Percentiles rank a stretch among this genome's conserved stretches.
These are phyloP conservation scores for Cystobasidium ongulense DNA, from an alignment of 768 basidiomycete species.

Conservation along the genomic window DNA sequence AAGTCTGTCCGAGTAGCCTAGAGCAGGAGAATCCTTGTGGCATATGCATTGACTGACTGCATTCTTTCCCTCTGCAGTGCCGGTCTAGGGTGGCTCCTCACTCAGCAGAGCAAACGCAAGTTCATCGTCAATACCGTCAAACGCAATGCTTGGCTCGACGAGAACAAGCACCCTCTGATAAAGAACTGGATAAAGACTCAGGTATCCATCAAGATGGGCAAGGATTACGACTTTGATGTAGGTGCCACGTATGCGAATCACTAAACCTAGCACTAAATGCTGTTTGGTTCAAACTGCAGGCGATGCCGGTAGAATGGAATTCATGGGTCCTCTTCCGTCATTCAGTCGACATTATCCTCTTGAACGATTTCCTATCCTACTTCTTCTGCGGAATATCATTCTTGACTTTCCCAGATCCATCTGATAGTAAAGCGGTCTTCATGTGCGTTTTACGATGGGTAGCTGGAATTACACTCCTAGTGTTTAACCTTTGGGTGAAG, in stretches of 20 bases:
- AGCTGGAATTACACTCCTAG: conserved; percentile 72
- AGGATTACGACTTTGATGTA: conserved; percentile 86
- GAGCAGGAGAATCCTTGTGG: no score
- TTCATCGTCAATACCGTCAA: conserved; percentile 83
- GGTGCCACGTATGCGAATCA: conserved; percentile 42
- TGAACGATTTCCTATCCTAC: conserved; percentile 93
- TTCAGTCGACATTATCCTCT: conserved; percentile 86
- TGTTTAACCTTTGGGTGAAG: conserved; percentile 97
- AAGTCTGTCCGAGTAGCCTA: no score
- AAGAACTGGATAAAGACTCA: conserved; percentile 78
- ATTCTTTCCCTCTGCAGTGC: conserved; percentile 43
- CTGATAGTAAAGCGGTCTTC: conserved; percentile 61
- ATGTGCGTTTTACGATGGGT: conserved; percentile 84
- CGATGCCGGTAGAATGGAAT: conserved; percentile 86
- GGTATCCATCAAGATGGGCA: conserved; percentile 84
- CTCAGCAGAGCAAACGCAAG: conserved; percentile 86
- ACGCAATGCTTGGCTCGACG: conserved; percentile 78
- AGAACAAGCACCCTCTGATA: conserved; percentile 42
- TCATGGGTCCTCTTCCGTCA: conserved; percentile 94
- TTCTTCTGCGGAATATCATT: conserved; percentile 91
- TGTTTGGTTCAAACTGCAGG: conserved; percentile 48
- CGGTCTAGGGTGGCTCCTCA: conserved; percentile 86
- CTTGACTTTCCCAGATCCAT: conserved; percentile 51
- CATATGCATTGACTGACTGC: no score
- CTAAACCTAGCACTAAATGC: not conserved